A percentile compares a stretch with the other conserved stretches of the same genome.
These are phyloP conservation scores for Colletotrichum sojae DNA, from an alignment of 2,329 filamentous ascomycete genomes.

Conservation along the genomic window DNA sequence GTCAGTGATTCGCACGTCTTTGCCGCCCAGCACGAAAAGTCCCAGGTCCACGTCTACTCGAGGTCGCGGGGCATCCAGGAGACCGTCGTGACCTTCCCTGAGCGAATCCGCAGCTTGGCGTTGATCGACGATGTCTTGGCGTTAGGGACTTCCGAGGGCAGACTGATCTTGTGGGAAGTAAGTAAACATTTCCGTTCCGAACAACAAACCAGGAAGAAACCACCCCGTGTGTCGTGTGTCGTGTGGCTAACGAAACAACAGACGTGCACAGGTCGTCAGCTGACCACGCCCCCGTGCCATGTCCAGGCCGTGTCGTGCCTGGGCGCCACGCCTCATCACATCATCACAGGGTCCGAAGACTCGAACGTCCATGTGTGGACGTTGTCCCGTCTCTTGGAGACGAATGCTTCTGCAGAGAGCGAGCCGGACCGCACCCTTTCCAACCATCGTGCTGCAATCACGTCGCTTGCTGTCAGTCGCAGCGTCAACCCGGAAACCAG, in stretches of 20 bases:
- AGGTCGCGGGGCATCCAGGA: constrained; percentile 89
- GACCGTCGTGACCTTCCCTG: constrained; percentile 87
- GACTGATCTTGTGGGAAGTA: constrained; percentile 95
- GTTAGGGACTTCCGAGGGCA: constrained; percentile 86
- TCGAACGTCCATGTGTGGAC: constrained; percentile 96
- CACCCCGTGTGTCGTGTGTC: constrained; percentile 39
- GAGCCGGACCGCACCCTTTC: constrained; percentile 85
- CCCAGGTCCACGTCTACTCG: constrained; percentile 93
- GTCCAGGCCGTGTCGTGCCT: constrained; percentile 86
- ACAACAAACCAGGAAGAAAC: not conserved
- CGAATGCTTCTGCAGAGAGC: constrained; percentile 67
- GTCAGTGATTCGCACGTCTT: constrained; percentile 88
- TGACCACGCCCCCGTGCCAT: constrained; percentile 83
- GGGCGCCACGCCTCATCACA: constrained; percentile 77
- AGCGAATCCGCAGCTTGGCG: constrained; percentile 84
- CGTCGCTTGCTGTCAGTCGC: constrained; percentile 73
- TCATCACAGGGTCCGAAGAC: constrained; percentile 86
- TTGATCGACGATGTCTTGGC: constrained; percentile 81
- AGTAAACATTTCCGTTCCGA: constrained; percentile 45
- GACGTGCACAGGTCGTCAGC: constrained; percentile 81
- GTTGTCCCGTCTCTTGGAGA: constrained; percentile 78
- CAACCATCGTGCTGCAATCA: constrained; percentile 82
- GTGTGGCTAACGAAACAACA: constrained; percentile 52
- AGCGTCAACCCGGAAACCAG: constrained; percentile 78
- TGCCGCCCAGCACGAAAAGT: constrained; percentile 91